Base-by-base conservation (phyloP, 805 yeast genomes). In the Pichia sporocuriosa region DNA sequence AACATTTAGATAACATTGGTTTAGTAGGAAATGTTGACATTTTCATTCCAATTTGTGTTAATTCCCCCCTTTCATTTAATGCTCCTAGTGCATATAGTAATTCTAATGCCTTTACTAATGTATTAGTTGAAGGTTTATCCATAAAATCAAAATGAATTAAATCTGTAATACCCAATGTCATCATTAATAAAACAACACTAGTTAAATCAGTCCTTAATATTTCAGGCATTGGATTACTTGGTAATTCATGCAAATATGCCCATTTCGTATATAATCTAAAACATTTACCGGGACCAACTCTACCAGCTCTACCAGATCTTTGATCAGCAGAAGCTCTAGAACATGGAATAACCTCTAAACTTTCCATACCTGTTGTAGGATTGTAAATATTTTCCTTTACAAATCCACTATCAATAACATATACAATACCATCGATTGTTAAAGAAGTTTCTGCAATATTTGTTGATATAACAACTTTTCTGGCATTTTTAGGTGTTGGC, bases 401-500 rank as follows among this genome's bases (percentile, higher is more conserved):
- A 58, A 85, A 87, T 0, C 98, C 98, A 0, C 96, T 87, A 60
- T 93, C 98, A 32, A 93, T 81, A 5, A 93, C 98, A 57, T 77
- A 93, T 31, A 80, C 87, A 37, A 90, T 85, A n/a, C 97, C 97
- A 58, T 90, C 94, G 47, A 90, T 89, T 9, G 98, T 90, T 57
- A 90, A 72, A 4, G 97, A 90, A 0, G 98, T 90, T 59, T 90
- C 98, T 9, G 98, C 98, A 51, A 93, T 93, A 52, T 93, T 93
- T 1, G 98, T 93, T 0, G 97, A 97, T 29, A 93, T 63, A 0
- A 93, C 94, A 16, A 90, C 89, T 57, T 93, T 93, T 30, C 98
- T 65, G 3, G 84, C 63, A 27, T 77, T 75, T 1, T 70, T 68
- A 0, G 96, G 96, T 0, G 97, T 85, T 3, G 89, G 87, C 45